A percentile compares a stretch with the other conserved stretches of the same genome.
Conservation (phyloP, 2,329 filamentous ascomycete species). For the Ramularia collo-cygni region DNA sequence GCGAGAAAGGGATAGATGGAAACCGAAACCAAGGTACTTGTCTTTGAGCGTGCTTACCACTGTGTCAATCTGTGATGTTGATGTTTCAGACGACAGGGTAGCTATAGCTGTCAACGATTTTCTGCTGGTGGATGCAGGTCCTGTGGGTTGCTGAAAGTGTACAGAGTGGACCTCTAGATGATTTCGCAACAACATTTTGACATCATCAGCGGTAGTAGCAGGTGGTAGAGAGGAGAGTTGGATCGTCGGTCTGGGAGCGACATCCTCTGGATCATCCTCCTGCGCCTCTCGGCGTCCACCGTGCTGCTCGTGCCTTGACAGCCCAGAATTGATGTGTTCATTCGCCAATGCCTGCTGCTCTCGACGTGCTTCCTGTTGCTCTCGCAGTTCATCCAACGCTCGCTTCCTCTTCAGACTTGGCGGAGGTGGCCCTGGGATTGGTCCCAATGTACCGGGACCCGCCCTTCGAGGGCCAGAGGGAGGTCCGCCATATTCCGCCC, state of each 20-base stretch:
- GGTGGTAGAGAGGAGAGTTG: conserved; percentile 50
- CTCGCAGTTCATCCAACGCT: conserved; percentile 28
- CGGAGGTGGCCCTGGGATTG: conserved; percentile 30
- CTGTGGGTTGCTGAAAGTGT: conserved; percentile 14
- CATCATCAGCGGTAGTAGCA: conserved; percentile 51
- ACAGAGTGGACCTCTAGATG: conserved; percentile 24
- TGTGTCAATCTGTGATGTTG: conserved; percentile 74
- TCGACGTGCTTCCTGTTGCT: conserved; percentile 23
- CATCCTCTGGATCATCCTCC: conserved; percentile 38
- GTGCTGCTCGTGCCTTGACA: conserved; percentile 24
- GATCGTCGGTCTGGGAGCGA: conserved; percentile 45
- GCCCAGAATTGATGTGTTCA: conserved; percentile 7
- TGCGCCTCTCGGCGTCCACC: conserved; percentile 5
- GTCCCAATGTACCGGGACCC: conserved; percentile 45
- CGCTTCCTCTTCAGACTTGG: conserved; percentile 29
- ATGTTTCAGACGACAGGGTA: conserved; percentile 70
- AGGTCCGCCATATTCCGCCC: conserved; percentile 15
- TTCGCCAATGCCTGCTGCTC: conserved; percentile 20
- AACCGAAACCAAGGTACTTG: conserved; percentile 76
- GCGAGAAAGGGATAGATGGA: conserved; percentile 70
- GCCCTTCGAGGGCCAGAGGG: conserved; percentile 34
- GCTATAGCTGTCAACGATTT: conserved; percentile 73
- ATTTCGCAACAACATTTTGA: conserved; percentile 43
- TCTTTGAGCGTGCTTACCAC: conserved; percentile 74
- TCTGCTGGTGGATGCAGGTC: conserved; percentile 31